Evolutionary conservation across 192 early-diverging fungal genomes (phyloP).

Genomic region (Coemansia biformis): DNA sequence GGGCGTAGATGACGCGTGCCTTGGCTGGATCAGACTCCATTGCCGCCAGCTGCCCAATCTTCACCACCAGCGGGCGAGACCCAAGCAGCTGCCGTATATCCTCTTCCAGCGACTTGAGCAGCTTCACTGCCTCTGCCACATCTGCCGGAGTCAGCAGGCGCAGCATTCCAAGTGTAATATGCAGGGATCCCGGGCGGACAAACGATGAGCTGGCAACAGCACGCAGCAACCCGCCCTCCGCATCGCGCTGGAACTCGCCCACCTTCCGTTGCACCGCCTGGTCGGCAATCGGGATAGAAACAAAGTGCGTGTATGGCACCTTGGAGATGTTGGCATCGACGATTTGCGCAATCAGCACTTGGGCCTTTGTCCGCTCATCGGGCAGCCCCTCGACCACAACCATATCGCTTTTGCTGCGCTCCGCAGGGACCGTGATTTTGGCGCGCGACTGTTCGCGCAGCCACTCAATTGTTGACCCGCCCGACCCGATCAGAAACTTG

Average conservation of each 20-base stretch:
- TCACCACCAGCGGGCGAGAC: constrained; percentile 13
- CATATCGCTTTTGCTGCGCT: constrained; percentile 10
- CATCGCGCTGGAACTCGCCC: constrained; percentile 12
- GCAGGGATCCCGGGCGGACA: constrained; percentile 17
- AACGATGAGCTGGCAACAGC: constrained; percentile 3
- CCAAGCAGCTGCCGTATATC: constrained; percentile 14
- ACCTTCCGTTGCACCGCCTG: constrained; percentile 24
- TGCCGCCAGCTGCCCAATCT: constrained; percentile 10
- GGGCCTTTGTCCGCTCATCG: constrained; percentile 9
- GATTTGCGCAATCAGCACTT: constrained; percentile 12
- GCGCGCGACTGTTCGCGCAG: constrained; percentile 8
- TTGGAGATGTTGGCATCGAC: constrained; percentile 12
- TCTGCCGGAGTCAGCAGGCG: constrained; percentile 20
- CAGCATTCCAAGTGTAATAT: constrained; percentile 43
- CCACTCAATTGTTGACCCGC: constrained; percentile 1
- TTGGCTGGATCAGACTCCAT: constrained; percentile 23
- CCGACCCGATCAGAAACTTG: constrained; percentile 10
- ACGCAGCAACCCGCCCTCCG: not conserved
- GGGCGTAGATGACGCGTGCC: constrained; percentile 21
- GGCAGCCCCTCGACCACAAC: constrained; percentile 20
- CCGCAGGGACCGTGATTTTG: constrained; percentile 17
- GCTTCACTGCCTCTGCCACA: constrained; percentile 9
- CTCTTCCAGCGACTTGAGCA: constrained; percentile 19
- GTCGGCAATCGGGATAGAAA: constrained; percentile 26
- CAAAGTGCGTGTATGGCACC: constrained; percentile 38